Percentiles rank a stretch among this genome's conserved stretches.
phyloP scores from a whole-genome alignment of 2,329 filamentous ascomycete species.

The Hirsutella thompsonii region DNA sequence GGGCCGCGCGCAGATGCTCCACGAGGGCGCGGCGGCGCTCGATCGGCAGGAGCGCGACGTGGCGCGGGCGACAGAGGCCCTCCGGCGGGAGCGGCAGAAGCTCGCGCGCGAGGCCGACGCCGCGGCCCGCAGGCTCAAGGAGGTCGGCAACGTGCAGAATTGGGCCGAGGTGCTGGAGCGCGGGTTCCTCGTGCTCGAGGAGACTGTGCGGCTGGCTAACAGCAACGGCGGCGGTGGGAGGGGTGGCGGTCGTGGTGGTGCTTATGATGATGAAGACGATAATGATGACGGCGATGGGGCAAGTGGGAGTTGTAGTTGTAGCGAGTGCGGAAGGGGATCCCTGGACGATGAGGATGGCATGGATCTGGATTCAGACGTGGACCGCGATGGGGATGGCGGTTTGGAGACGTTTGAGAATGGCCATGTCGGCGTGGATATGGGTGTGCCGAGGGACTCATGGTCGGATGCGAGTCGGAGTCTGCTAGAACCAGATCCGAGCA shows the following conservation, averaged over 20 bases:
- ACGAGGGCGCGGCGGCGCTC: slow-evolving; percentile 54
- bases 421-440: slow-evolving; percentile 12
- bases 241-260: slow-evolving; percentile 21
- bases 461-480: slow-evolving; percentile 25
- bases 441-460: slow-evolving; percentile 13
- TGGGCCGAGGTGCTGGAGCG: slow-evolving; percentile 74
- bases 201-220: slow-evolving; percentile 46
- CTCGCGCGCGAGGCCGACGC: slow-evolving; percentile 50
- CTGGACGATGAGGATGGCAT: slow-evolving; percentile 4
- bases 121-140: slow-evolving; percentile 55
- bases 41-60: slow-evolving; percentile 56
- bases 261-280: slow-evolving; percentile 7
- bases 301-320: slow-evolving; percentile 8
- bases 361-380: slow-evolving; percentile 5
- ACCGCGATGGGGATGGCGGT: too few relatives aligned
- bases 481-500: slow-evolving; percentile 22
- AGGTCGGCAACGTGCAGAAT: slow-evolving; percentile 72
- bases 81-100: slow-evolving; percentile 52
- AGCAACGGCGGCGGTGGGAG: slow-evolving; percentile 11
- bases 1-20: slow-evolving; percentile 54
- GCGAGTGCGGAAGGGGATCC: slow-evolving; percentile 2
- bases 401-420: slow-evolving; percentile 6
- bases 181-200: slow-evolving; percentile 50
- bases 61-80: slow-evolving; percentile 40
- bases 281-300: slow-evolving; percentile 2